Conservation (phyloP, 495 filamentous ascomycete genomes). For the Astrocystis sublimbata region DNA sequence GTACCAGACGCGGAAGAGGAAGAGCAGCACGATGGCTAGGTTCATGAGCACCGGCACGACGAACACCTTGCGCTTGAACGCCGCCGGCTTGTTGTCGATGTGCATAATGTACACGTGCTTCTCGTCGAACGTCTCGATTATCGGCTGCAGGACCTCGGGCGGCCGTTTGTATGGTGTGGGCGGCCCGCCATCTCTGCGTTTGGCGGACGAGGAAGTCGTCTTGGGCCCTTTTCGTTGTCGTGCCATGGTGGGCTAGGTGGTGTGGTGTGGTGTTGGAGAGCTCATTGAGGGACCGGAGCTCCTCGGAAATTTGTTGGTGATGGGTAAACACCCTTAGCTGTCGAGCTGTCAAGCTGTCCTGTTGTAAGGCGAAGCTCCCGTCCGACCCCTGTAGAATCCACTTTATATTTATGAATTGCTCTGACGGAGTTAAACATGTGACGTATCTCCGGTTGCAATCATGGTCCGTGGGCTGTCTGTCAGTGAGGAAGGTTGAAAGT, state of each 20-base stretch:
- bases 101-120: constrained; percentile 76
- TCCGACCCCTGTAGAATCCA: too few relatives aligned
- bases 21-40: constrained; percentile 55
- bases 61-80: constrained; percentile 77
- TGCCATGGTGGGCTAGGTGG: constrained; percentile 16
- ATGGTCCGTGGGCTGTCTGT: too few relatives aligned
- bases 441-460: too few relatives aligned
- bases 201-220: constrained; percentile 18
- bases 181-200: constrained; percentile 29
- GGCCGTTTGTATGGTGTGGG: constrained; percentile 65
- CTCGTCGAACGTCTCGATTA: constrained; percentile 61
- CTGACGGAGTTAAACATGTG: too few relatives aligned
- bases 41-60: constrained; percentile 71
- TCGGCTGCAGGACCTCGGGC: constrained; percentile 57
- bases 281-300: not conserved
- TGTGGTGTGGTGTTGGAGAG: not conserved
- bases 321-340: too few relatives aligned
- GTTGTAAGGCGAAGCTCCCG: not conserved
- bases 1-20: constrained; percentile 61
- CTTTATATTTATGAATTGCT: too few relatives aligned
- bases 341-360: too few relatives aligned
- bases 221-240: constrained; percentile 26
- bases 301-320: constrained; percentile 3
- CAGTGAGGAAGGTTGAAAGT: too few relatives aligned
- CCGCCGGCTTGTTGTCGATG: constrained; percentile 63